These are phyloP conservation scores for Ceratobasidium theobromae DNA, from an alignment of 1,284 basidiomycete species.

Conservation along the genomic window DNA sequence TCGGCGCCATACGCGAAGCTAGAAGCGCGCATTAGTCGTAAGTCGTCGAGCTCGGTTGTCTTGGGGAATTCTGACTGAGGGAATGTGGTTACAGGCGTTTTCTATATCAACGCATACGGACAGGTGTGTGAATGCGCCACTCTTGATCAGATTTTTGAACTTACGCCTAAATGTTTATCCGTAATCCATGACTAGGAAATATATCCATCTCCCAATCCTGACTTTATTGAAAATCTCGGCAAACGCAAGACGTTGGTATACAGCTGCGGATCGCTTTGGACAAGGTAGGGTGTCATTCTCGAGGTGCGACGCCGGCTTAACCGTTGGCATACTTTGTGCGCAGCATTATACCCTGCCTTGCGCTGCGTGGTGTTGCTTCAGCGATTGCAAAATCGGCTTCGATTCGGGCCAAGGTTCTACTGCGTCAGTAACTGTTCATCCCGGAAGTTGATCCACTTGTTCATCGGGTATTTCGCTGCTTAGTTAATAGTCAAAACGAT, in stretches of 20 bases:
- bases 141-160: not conserved
- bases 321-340: not conserved
- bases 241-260: constrained; percentile 79
- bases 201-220: constrained; percentile 82
- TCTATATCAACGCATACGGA: constrained; percentile 93
- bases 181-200: constrained; percentile 59
- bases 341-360: constrained; percentile 89
- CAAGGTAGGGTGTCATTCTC: constrained; percentile 56
- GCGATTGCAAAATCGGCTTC: constrained; percentile 74
- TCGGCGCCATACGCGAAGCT: constrained; percentile 56
- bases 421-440: constrained; percentile 57
- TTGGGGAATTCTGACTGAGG: not conserved
- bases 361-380: constrained; percentile 77
- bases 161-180: constrained; percentile 1
- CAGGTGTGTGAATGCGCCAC: constrained; percentile 46
- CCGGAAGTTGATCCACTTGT: not conserved
- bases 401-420: constrained; percentile 78
- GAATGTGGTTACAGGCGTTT: constrained; percentile 57
- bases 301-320: not conserved
- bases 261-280: constrained; percentile 92
- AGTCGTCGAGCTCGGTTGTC: constrained; percentile 40
- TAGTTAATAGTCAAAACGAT: constrained; percentile 89
- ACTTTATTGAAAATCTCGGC: constrained; percentile 68
- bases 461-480: constrained; percentile 3
- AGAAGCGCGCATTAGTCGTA: constrained; percentile 66